These are phyloP conservation scores for Penicillium longicatenatum DNA, from an alignment of 495 filamentous ascomycete species.

Conservation along the genomic window DNA sequence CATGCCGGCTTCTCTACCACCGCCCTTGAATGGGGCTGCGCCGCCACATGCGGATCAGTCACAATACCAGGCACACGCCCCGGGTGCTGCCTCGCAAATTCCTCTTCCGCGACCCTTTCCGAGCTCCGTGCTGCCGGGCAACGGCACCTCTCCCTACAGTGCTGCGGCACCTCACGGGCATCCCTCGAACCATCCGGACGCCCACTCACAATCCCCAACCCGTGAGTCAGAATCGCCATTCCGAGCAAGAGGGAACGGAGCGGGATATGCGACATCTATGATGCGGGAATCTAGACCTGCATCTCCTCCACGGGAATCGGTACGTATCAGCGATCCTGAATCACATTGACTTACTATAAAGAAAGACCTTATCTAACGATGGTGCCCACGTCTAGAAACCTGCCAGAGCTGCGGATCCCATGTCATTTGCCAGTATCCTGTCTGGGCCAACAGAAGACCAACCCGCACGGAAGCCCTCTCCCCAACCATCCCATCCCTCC, in stretches of 20 bases:
- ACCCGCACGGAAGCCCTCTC: slow-evolving; percentile 46
- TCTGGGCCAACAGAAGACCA: slow-evolving; percentile 68
- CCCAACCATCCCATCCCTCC: slow-evolving; percentile 29
- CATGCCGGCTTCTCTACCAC: slow-evolving; percentile 50
- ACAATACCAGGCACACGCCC: slow-evolving; percentile 47
- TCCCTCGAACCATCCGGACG: slow-evolving; percentile 44
- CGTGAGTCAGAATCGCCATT: slow-evolving; percentile 45
- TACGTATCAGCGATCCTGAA: slow-evolving; percentile 23
- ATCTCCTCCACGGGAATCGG: slow-evolving; percentile 44
- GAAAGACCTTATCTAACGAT: slow-evolving; percentile 4
- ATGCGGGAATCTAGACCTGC: slow-evolving; percentile 34
- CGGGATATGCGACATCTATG: slow-evolving; percentile 32
- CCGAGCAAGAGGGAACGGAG: slow-evolving; percentile 34
- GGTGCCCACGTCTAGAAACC: slow-evolving; percentile 49
- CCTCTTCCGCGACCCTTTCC: slow-evolving; percentile 49
- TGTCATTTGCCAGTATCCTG: slow-evolving; percentile 90
- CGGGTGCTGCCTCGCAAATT: slow-evolving; percentile 34
- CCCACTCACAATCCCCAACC: slow-evolving; percentile 47
- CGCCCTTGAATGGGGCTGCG: slow-evolving; percentile 54
- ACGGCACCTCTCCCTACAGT: slow-evolving; percentile 43
- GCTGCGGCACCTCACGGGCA: slow-evolving; percentile 49
- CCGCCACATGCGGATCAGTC: slow-evolving; percentile 41
- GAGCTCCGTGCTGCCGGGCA: slow-evolving; percentile 38
- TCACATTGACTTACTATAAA: not conserved
- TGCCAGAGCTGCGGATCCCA: slow-evolving; percentile 73